Evolutionary conservation across 2,329 filamentous ascomycete genomes (phyloP).

Genomic region (Aschersonia sp.): DNA sequence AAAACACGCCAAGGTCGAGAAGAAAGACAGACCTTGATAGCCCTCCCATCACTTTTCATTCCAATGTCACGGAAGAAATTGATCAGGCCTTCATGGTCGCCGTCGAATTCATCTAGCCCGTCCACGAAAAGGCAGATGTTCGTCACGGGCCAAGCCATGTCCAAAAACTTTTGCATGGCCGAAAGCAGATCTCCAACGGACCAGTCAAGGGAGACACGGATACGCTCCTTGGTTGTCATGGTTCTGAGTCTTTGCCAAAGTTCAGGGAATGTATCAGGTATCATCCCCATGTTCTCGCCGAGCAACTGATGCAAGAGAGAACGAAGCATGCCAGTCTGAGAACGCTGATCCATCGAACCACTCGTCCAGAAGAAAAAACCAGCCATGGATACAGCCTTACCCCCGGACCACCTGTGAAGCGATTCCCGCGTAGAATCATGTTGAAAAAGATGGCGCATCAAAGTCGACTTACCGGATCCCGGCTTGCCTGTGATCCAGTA

Average conservation of each 20-base stretch:
- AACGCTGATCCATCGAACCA: conserved; percentile 21
- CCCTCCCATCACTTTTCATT: conserved; percentile 2
- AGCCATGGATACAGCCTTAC: conserved; percentile 14
- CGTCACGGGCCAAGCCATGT: conserved; percentile 6
- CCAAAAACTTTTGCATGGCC: conserved; percentile 10
- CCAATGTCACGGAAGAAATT: conserved; percentile 13
- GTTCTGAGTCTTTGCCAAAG: conserved; percentile 13
- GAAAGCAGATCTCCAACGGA: conserved; percentile 13
- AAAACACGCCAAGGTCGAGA: conserved; percentile 17
- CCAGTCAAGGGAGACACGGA: conserved; percentile 16
- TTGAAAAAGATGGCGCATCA: conserved; percentile 23
- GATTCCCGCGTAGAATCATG: conserved; percentile 7
- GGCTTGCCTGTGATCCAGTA: conserved; percentile 27
- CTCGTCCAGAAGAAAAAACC: conserved; percentile 32
- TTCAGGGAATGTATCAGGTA: conserved; percentile 11
- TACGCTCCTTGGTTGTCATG: conserved; percentile 16
- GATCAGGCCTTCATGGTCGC: conserved; percentile 13
- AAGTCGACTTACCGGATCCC: conserved; percentile 30
- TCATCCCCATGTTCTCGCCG: conserved; percentile 9
- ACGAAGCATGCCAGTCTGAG: conserved; percentile 19
- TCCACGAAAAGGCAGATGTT: conserved; percentile 17
- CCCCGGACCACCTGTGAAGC: conserved; percentile 13
- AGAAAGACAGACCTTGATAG: conserved; percentile 17
- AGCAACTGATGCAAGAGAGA: conserved; percentile 22
- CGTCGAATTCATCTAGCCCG: conserved; percentile 19